These are phyloP conservation scores for Daedaleopsis sinensis DNA, from an alignment of 768 basidiomycete genomes.

Conservation along the genomic window DNA sequence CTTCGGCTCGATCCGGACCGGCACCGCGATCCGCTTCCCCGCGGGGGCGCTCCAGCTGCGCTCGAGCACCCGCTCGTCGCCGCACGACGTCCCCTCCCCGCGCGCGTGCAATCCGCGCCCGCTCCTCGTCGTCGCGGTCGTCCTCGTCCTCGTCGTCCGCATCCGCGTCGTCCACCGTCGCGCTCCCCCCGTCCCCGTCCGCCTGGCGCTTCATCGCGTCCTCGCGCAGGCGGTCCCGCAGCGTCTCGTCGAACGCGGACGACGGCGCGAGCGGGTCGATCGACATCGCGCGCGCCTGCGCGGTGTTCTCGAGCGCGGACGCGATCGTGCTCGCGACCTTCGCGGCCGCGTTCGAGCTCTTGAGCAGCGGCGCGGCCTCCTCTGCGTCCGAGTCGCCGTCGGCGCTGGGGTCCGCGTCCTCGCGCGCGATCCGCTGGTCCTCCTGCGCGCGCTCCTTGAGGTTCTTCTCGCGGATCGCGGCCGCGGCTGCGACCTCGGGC, in stretches of 20 bases:
- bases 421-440: conserved; percentile 1
- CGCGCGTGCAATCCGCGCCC: conserved; percentile 6
- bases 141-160: conserved; percentile 39
- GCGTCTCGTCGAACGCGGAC: conserved; percentile 79
- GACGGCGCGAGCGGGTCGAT: conserved; percentile 90
- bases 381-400: conserved; percentile 31
- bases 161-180: conserved; percentile 43
- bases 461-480: conserved; percentile 83
- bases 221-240: conserved; percentile 65
- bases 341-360: conserved; percentile 18
- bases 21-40: conserved; percentile 90
- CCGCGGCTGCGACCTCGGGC: conserved; percentile 79
- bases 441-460: conserved; percentile 46
- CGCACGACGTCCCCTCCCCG: background rate
- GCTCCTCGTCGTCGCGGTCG: conserved; percentile 11
- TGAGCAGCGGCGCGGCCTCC: conserved; percentile 43
- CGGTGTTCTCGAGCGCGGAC: conserved; percentile 18
- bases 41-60: conserved; percentile 76
- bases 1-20: conserved; percentile 97
- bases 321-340: conserved; percentile 13
- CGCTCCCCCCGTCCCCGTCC: conserved; percentile 35
- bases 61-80: conserved; percentile 59
- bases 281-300: conserved; percentile 44
- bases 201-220: conserved; percentile 29
- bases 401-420: too few species aligned